Evolutionary conservation across 345 rosid species (phyloP).

Genomic region (Reutealis trisperma): DNA sequence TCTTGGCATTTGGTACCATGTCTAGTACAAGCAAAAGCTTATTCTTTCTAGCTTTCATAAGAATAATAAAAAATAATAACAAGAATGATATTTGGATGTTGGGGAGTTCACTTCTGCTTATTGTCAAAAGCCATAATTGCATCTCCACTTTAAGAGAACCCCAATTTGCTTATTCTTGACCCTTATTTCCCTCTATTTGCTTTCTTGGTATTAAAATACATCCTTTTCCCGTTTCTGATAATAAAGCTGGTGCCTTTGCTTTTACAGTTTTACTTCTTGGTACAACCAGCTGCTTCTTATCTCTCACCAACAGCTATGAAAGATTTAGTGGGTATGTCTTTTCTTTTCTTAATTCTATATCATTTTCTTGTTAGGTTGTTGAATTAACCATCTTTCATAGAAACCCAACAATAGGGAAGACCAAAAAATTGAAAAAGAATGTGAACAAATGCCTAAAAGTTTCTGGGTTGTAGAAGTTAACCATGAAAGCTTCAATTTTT

Average conservation of each 20-base stretch:
- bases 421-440: background rate
- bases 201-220: background rate
- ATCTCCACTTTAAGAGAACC: conserved; percentile 27
- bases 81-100: background rate
- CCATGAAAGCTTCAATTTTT: background rate
- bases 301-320: conserved; percentile 14
- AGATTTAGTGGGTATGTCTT: conserved; percentile 14
- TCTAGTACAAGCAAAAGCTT: background rate
- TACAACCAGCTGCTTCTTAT: conserved; percentile 7
- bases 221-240: background rate
- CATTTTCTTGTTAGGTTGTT: background rate
- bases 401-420: background rate
- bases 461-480: conserved; percentile 2
- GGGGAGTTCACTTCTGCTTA: background rate
- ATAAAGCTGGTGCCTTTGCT: background rate
- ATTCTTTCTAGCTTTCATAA: background rate
- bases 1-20: background rate
- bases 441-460: background rate
- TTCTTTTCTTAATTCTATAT: background rate
- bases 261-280: conserved; percentile 2
- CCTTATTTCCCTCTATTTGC: background rate
- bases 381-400: background rate
- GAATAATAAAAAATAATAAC: background rate
- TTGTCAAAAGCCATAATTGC: conserved; percentile 23
- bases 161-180: conserved; percentile 20